Evolutionary conservation across 768 basidiomycete genomes (phyloP).

Genomic region (Epithele typhae): DNA sequence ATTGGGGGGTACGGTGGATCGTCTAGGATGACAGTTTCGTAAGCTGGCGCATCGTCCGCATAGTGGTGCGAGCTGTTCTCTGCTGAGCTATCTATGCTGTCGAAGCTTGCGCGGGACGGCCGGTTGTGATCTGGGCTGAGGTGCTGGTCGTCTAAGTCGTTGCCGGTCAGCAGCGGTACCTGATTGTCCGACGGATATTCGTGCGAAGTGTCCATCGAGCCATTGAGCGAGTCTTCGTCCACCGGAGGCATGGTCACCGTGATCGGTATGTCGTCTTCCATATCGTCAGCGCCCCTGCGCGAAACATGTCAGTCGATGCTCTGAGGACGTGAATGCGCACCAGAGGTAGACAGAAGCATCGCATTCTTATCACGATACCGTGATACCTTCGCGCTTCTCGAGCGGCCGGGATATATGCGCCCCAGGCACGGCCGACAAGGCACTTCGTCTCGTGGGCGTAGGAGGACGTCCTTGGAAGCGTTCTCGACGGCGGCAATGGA

Average conservation of each 20-base stretch:
- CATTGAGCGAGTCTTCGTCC: constrained; percentile 18
- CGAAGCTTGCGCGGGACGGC: constrained; percentile 15
- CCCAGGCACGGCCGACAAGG: too few species aligned
- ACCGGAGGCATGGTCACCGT: constrained; percentile 30
- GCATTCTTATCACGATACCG: too few species aligned
- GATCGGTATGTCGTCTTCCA: constrained; percentile 45
- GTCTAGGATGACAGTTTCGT: constrained; percentile 42
- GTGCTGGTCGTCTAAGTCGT: constrained; percentile 8
- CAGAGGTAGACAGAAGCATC: too few species aligned
- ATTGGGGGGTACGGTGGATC: too few species aligned
- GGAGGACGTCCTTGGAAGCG: too few species aligned
- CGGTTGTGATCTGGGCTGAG: not conserved
- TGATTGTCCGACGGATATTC: constrained; percentile 38
- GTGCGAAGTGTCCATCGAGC: constrained; percentile 8
- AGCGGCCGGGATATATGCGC: too few species aligned
- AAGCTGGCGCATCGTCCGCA: constrained; percentile 64
- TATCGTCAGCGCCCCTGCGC: constrained; percentile 48
- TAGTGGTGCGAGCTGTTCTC: constrained; percentile 31
- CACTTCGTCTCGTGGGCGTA: too few species aligned
- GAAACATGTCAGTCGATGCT: too few species aligned
- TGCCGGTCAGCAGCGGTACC: constrained; percentile 39
- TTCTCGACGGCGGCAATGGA: too few species aligned
- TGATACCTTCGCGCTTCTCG: too few species aligned
- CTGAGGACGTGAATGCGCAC: too few species aligned
- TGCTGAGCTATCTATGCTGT: constrained; percentile 14